Conservation (phyloP, 768 basidiomycete genomes). For the Pholiota molesta region DNA sequence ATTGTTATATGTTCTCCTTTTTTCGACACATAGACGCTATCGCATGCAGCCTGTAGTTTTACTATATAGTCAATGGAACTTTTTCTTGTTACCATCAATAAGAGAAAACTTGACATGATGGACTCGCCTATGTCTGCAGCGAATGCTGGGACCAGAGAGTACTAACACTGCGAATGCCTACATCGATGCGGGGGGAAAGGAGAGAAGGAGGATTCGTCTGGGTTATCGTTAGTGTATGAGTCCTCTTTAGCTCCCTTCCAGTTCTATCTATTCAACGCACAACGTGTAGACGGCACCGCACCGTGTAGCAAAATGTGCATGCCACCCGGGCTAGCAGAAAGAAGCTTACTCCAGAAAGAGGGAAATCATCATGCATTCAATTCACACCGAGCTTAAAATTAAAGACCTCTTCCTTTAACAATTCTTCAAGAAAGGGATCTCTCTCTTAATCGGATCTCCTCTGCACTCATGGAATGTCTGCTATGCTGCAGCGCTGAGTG, state of each 20-base stretch:
- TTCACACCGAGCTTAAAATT: conserved; percentile 1
- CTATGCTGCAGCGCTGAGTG: not conserved
- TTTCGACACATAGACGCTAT: conserved; percentile 14
- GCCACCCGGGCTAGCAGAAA: conserved; percentile 7
- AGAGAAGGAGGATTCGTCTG: not conserved
- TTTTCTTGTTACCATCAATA: not conserved
- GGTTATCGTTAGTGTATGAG: not conserved
- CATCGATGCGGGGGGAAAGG: not conserved
- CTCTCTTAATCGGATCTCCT: not conserved
- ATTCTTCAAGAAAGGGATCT: not conserved
- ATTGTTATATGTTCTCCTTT: not conserved
- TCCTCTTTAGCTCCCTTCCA: not conserved
- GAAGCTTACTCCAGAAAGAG: conserved; percentile 14
- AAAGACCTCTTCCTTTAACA: not conserved
- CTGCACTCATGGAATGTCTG: not conserved
- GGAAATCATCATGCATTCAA: conserved; percentile 7
- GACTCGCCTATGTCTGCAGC: not conserved
- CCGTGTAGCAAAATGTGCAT: conserved; percentile 4
- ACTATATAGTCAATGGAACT: conserved; percentile 7
- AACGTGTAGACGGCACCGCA: conserved; percentile 16
- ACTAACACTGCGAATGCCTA: not conserved
- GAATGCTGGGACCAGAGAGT: not conserved
- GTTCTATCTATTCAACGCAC: conserved; percentile 12
- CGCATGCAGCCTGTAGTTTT: conserved; percentile 3
- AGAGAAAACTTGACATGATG: too few relatives aligned